Evolutionary conservation across 2,329 filamentous ascomycete species (phyloP), one percentile per base, ranked within the genome.

Genomic region (Hypomyces perniciosus): DNA sequence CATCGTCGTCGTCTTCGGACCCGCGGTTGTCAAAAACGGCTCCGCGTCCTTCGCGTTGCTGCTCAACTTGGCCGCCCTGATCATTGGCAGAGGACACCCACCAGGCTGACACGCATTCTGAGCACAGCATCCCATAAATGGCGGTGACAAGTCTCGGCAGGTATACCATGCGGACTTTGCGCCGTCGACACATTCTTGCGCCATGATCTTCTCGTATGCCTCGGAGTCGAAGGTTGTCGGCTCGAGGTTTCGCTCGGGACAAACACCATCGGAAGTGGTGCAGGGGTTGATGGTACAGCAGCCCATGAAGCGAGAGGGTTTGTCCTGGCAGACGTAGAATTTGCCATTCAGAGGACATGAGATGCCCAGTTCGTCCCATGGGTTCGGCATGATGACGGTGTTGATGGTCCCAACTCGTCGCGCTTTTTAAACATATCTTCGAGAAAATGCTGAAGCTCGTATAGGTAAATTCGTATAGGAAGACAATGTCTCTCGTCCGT

Each of bases 251-350:
- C 56, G 53, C 7, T 61, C 56, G 1, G 68, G 68, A 48, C 71
- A 73, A 34, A 51, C 38, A 34, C 69, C 69, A 20, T 59, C 57
- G 31, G 55, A 57, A 6, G 50, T 52, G 26, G 57, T 52, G 57
- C 65, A 70, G 2, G 71, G 69, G 46, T 73, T 56, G 33, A 58
- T 57, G 34, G 60, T 58, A 57, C 72, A 74, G 55, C 72, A 74
- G 9, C 72, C 72, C 38, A 74, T 49, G 56, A 73, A 74, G 30
- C 65, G 64, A 3, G 56, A 55, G 4, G 52, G 54, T 31, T 62
- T 62, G 2, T 60, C 57, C 4, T 53, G 40, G 55, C 71, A 72
- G 50, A 71, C 59, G 60, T 72, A 72, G 34, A 72, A 72, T 5
- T 50, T 34, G 27, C 67, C 65, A 4, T 60, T 61, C 1, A 46